Base-by-base conservation (phyloP, 805 yeast species). In the Pichia kluyveri region DNA sequence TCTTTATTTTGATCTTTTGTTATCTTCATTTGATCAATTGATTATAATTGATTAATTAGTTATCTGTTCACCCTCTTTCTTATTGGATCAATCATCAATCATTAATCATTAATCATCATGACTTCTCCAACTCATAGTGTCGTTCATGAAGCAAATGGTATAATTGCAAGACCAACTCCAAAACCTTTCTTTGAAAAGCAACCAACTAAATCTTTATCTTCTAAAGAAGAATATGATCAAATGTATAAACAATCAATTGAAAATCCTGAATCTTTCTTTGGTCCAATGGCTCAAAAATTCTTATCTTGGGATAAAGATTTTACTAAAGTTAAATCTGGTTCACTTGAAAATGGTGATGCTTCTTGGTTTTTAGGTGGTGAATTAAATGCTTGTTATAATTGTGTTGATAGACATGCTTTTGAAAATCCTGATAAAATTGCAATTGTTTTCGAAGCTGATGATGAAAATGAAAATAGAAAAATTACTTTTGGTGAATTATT, bases 321-420 rank as follows among this genome's bases (percentile, higher is more conserved):
- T 67, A 72, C 75, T 57, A 72, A 76, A 50, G 93, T 76, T 58
- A 75, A 59, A 57, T 58, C 70, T 39, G 95, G 93, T 37, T 73
- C 83, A 46, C 76, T 83, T 54, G 76, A 73, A 55, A 68, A 82
- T 56, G 96, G 91, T 53, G 95, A 87, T 61, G 71, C 81, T 45
- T 88, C 97, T 37, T 93, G 98, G 98, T 93, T 93, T 61, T 69
- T 88, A 44, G 90, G 87, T 54, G 99, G 99, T 62, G 81, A 85
- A 70, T 75, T 91, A 63, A 93, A 93, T 63, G 99, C 99, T 39
- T 73, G 83, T 54, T 91, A 86, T 71, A 91, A 91, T 69, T 83
- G 93, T 67, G 96, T 91, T 54, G 99, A 91, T 67, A 80, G 98
- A 67, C 96, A 93, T 73, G 99, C 99, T 5, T 71, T 86, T 56